phyloP scores from a whole-genome alignment of 306 rosid species.

The Notholithocarpus densiflorus region DNA sequence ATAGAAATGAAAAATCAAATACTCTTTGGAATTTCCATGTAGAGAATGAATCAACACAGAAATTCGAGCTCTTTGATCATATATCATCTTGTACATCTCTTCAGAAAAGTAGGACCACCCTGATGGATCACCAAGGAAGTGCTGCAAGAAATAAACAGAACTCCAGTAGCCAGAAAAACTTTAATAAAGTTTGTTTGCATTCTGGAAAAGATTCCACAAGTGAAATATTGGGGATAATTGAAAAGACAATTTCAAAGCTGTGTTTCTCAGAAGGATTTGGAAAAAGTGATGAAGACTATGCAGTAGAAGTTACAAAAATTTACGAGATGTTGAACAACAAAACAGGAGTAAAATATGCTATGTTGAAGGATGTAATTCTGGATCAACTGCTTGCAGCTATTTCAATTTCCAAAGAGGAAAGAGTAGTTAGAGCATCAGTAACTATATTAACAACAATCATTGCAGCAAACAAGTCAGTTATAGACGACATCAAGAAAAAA shows the following conservation, averaged over 20 bases:
- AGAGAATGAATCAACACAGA: slow-evolving; percentile 40
- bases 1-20: slow-evolving; percentile 28
- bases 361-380: slow-evolving; percentile 70
- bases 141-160: slow-evolving; percentile 27
- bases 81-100: slow-evolving; percentile 28
- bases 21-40: slow-evolving; percentile 21
- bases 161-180: slow-evolving; percentile 26
- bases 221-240: slow-evolving; percentile 32
- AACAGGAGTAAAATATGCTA: slow-evolving; percentile 38
- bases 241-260: slow-evolving; percentile 38
- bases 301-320: slow-evolving; percentile 52
- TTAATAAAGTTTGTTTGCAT: slow-evolving; percentile 30
- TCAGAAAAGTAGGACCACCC: slow-evolving; percentile 25
- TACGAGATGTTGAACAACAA: slow-evolving; percentile 51
- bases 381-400: slow-evolving; percentile 60
- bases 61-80: slow-evolving; percentile 40
- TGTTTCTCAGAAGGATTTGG: slow-evolving; percentile 46
- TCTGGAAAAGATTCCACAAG: slow-evolving; percentile 41
- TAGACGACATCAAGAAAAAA: slow-evolving; percentile 72
- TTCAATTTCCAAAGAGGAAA: slow-evolving; percentile 70
- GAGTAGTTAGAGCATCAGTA: slow-evolving; percentile 62
- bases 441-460: slow-evolving; percentile 55
- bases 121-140: slow-evolving; percentile 34
- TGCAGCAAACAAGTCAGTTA: slow-evolving; percentile 58
- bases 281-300: slow-evolving; percentile 51